Evolutionary conservation across 2,329 filamentous ascomycete species (phyloP).

Genomic region (Penicillium sp.): DNA sequence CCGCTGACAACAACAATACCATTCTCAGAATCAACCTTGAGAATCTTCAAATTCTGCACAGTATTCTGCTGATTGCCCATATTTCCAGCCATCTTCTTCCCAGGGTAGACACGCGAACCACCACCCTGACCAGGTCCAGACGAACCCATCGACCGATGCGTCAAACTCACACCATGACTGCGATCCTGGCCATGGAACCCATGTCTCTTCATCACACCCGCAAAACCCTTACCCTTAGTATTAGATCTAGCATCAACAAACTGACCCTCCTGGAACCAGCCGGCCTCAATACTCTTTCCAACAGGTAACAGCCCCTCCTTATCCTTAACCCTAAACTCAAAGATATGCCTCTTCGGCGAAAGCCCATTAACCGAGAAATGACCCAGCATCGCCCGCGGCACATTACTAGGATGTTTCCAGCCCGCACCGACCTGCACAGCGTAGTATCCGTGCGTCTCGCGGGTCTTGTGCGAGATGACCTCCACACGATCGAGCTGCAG

Average conservation of each 20-base stretch:
- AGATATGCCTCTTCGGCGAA: conserved; percentile 75
- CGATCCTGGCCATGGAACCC: conserved; percentile 85
- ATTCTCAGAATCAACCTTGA: conserved; percentile 81
- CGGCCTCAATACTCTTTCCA: conserved; percentile 72
- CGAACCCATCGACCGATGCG: conserved; percentile 88
- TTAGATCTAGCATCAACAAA: conserved; percentile 80
- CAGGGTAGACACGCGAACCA: conserved; percentile 86
- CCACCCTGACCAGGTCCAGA: conserved; percentile 84
- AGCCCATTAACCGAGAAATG: conserved; percentile 82
- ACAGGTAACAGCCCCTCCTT: conserved; percentile 69
- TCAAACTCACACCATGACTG: conserved; percentile 91
- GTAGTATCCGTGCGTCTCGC: conserved; percentile 79
- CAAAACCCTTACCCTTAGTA: conserved; percentile 86
- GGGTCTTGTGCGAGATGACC: conserved; percentile 81
- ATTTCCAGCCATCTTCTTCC: conserved; percentile 95
- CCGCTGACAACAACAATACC: conserved; percentile 87
- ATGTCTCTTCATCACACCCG: conserved; percentile 96
- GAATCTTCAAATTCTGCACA: conserved; percentile 82
- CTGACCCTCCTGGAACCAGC: conserved; percentile 88
- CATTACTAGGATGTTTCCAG: conserved; percentile 67
- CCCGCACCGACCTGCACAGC: conserved; percentile 87
- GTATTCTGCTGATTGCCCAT: conserved; percentile 91
- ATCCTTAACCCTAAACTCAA: conserved; percentile 80
- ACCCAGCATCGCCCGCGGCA: conserved; percentile 77
- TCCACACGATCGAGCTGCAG: conserved; percentile 90